phyloP scores from a whole-genome alignment of 305 asterid species.

The Fraxinus dipetala region DNA sequence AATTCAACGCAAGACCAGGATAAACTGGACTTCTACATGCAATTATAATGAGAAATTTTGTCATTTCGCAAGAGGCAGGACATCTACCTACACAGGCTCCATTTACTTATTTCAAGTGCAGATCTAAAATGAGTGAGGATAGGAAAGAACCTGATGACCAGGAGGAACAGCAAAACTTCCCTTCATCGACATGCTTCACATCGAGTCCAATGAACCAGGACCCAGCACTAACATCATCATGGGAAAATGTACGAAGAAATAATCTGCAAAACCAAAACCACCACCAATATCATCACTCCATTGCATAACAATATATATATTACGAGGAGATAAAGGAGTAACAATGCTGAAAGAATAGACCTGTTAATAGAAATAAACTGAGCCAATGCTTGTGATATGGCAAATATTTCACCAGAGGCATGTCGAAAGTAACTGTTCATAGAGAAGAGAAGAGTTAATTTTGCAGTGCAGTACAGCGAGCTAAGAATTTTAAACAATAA shows the following conservation, averaged over 20 bases:
- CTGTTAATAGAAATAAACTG: constrained; percentile 71
- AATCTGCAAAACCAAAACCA: constrained; percentile 35
- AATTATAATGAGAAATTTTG: not conserved
- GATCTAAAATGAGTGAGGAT: constrained; percentile 7
- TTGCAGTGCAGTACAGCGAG: not conserved
- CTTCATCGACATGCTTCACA: constrained; percentile 70
- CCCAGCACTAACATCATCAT: constrained; percentile 82
- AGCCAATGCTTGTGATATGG: constrained; percentile 71
- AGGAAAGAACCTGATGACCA: constrained; percentile 60
- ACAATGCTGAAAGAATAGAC: constrained; percentile 30
- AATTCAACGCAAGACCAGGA: not conserved
- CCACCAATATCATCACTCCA: not conserved
- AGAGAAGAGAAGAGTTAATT: not conserved
- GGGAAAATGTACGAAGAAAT: constrained; percentile 59
- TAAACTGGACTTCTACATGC: not conserved
- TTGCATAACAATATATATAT: not conserved
- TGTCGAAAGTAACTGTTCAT: constrained; percentile 70
- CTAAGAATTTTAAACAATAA: not conserved
- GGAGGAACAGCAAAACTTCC: constrained; percentile 81
- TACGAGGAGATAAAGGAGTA: not conserved
- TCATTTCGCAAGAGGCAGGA: not conserved
- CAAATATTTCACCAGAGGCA: constrained; percentile 84
- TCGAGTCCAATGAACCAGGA: constrained; percentile 89
- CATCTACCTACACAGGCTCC: not conserved
- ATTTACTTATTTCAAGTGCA: not conserved